Evolutionary conservation across 148 eudicot genomes (phyloP), one percentile per base, ranked within the genome.

Genomic region (Rhododendron ovatum): DNA sequence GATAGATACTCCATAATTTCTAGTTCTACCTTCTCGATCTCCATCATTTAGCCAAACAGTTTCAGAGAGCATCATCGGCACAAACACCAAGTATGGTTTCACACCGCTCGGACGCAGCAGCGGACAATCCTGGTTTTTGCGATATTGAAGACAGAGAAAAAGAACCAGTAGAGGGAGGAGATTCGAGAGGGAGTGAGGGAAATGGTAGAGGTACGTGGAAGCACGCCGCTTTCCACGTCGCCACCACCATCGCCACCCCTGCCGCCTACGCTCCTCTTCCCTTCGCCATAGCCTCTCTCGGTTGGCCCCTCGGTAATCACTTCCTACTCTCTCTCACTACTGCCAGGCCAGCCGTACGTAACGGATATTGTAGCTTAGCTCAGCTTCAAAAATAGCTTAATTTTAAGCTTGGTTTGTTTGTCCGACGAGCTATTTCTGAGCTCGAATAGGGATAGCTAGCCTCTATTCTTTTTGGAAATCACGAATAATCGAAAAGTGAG

Each of bases 261-360:
- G 92, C 92, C 35, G 91, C 92, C 6, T 91, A 91, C 37, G 92
- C 92, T 69, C 91, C 92, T 24, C 90, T 91, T 28, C 92, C 92
- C 39, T 91, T 88, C 39, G 92, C 92, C 81, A 85, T 91, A 24
- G 89, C 92, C 48, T 91, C 92, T 82, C 92, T 91, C 53, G 92
- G 91, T 65, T 91, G 92, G 92, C 82, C 88, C 61, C 86, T 91
- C 20, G 92, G 92, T 91, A 90, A 33, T 74, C 37, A 45, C 35
- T 65, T 50, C 67, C n/a, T 13, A 2, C 28, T 18, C 69, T 28
- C 28, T 28, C 75, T 26, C 53, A 0, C 53, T 53, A 28, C 12
- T 67, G 14, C 74, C 74, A 11, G 4, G 14, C 74, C 74, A 11
- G 4, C 73, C 26, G 73, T 11, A 67, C 26, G 73, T 11, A 67